Conservation (phyloP, 495 filamentous ascomycete genomes). For the Letharia lupina region DNA sequence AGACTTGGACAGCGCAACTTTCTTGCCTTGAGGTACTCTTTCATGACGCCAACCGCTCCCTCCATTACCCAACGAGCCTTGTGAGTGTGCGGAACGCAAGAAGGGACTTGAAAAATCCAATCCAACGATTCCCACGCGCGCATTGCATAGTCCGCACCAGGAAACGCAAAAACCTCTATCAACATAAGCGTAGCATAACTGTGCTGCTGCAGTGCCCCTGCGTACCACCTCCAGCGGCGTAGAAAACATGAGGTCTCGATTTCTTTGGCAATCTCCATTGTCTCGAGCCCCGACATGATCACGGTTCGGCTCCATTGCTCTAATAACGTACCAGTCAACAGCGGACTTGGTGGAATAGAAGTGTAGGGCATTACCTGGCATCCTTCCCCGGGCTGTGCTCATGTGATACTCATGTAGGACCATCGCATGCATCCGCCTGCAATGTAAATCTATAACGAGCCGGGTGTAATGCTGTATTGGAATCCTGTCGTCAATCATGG, state of each 20-base stretch:
- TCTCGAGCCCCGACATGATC: constrained; percentile 28
- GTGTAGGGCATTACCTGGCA: constrained; percentile 25
- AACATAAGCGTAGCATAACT: constrained; percentile 40
- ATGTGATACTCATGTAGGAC: constrained; percentile 56
- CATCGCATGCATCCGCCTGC: constrained; percentile 53
- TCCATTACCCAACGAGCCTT: constrained; percentile 37
- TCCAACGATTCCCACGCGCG: constrained; percentile 64
- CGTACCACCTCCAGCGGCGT: constrained; percentile 39
- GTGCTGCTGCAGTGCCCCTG: constrained; percentile 40
- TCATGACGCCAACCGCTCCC: constrained; percentile 26
- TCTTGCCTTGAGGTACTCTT: neutral
- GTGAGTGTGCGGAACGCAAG: constrained; percentile 33
- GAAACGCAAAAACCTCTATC: constrained; percentile 46
- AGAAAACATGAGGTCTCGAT: constrained; percentile 29
- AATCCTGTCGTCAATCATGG: constrained; percentile 43
- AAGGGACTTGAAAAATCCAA: constrained; percentile 57
- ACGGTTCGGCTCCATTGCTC: constrained; percentile 30
- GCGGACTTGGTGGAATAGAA: neutral
- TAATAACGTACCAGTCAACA: constrained; percentile 7
- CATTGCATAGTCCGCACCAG: constrained; percentile 45
- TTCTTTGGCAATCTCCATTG: constrained; percentile 29
- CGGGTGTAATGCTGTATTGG: constrained; percentile 49
- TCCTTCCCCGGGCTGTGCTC: constrained; percentile 39
- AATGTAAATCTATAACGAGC: constrained; percentile 52
- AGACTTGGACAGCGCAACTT: neutral